Percentiles rank a stretch among this genome's conserved stretches.
Evolutionary conservation across 208 protist genomes (phyloP).

Genomic region (Acanthamoeba castellanii): DNA sequence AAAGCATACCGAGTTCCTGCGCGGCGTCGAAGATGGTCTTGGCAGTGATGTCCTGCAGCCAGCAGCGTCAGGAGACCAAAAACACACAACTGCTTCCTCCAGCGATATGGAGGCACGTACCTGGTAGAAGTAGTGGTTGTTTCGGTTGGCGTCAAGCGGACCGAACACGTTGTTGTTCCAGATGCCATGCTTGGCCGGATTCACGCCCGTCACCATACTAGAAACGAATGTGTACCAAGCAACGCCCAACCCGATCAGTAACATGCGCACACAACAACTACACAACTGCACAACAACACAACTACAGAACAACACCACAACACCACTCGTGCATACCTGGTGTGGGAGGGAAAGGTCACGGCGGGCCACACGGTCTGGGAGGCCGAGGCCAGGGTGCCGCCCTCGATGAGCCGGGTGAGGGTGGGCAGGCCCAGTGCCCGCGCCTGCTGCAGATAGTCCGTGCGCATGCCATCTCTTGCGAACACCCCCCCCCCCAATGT

Average conservation of each 20-base stretch:
- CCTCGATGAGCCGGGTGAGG: slow-evolving; percentile 18
- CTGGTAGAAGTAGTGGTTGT: slow-evolving; percentile 56
- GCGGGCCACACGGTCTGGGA: slow-evolving; percentile 19
- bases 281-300: too few relatives aligned
- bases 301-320: background rate
- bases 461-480: background rate
- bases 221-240: too few relatives aligned
- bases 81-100: background rate
- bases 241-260: background rate
- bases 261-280: too few relatives aligned
- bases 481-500: too few relatives aligned
- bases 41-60: background rate
- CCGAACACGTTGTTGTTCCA: slow-evolving; percentile 60
- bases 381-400: background rate
- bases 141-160: slow-evolving; percentile 9
- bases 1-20: background rate
- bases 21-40: slow-evolving; percentile 39
- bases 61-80: background rate
- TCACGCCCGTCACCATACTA: slow-evolving; percentile 37
- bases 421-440: background rate
- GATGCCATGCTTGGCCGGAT: slow-evolving; percentile 49
- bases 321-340: background rate
- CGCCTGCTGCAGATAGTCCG: slow-evolving; percentile 33
- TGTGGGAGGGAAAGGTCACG: slow-evolving; percentile 48
- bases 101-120: too few relatives aligned